Evolutionary conservation across 495 filamentous ascomycete species (phyloP), one percentile per base, ranked within the genome.

Genomic region (Neurospora sp.): DNA sequence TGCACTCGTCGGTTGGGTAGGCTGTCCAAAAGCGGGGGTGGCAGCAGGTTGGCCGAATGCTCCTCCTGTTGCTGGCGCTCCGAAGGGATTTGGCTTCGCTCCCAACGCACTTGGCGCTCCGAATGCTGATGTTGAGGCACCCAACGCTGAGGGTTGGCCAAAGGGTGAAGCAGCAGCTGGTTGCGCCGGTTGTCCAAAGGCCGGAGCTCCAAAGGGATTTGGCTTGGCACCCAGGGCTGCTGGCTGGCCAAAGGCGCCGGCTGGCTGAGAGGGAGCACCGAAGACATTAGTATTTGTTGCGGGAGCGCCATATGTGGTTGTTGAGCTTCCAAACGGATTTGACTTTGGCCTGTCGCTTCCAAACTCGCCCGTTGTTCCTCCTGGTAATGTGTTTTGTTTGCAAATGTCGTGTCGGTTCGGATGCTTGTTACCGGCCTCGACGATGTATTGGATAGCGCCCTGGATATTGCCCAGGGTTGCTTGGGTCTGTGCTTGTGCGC

Each of bases 401-500:
- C 84, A 87, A 14, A 94, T 90, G 77, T 97, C 94, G 70, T 89
- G 84, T 16, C 94, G 88, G 76, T 97, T 97, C 0, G 92, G 93
- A 77, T 95, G 94, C 66, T 90, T 87, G 46, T 94, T 90, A 40
- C 80, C 87, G 23, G 87, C 90, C 18, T 89, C 87, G 14, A 90
- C 78, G 31, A 97, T 81, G 78, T 91, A 97, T 66, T 91, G 85
- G 66, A 93, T 84, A 4, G 93, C 94, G 5, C 88, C 90, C 73
- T 92, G 86, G 35, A 92, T 77, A 76, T 97, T 89, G 73, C 83
- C 87, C 2, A 93, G 79, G 0, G 88, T 88, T 20, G 82, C 84
- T 71, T 92, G 87, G 37, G 92, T 93, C 77, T 96, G 93, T 66
- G 89, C 84, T 69, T 91, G 79, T 5, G 90, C 89, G 69, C 88